Percentiles rank a stretch among this genome's conserved stretches.
phyloP scores from a whole-genome alignment of 2,329 filamentous ascomycete species.

The Sporothrix variecibatus region DNA sequence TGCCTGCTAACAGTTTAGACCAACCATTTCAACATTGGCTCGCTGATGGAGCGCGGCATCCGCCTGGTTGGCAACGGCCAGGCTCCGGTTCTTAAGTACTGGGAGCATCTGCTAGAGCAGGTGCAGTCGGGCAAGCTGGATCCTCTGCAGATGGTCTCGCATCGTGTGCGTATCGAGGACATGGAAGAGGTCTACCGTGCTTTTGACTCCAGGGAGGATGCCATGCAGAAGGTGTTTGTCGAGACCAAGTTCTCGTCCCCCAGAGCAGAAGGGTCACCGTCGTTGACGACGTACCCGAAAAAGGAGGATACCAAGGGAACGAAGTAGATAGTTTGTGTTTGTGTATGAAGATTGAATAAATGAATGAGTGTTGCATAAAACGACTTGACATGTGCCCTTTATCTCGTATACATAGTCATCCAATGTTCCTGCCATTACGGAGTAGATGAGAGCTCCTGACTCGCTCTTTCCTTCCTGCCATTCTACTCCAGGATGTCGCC shows the following conservation, averaged over 20 bases:
- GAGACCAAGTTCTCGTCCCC: slow-evolving; percentile 60
- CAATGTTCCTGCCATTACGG: too few species aligned
- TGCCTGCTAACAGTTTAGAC: slow-evolving; percentile 47
- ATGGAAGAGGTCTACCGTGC: slow-evolving; percentile 65
- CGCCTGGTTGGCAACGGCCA: slow-evolving; percentile 70
- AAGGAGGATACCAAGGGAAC: background rate
- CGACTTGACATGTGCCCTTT: background rate
- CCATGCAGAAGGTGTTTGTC: slow-evolving; percentile 79
- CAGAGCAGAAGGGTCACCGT: slow-evolving; percentile 45
- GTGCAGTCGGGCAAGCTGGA: slow-evolving; percentile 71
- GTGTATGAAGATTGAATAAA: background rate
- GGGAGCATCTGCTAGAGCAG: slow-evolving; percentile 70
- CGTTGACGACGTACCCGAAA: slow-evolving; percentile 35
- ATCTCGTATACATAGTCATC: too few species aligned
- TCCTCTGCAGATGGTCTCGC: slow-evolving; percentile 77
- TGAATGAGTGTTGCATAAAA: background rate
- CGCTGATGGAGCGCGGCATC: slow-evolving; percentile 84
- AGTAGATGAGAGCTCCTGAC: background rate
- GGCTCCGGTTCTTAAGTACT: slow-evolving; percentile 79
- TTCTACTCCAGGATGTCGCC: background rate
- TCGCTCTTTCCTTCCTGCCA: background rate
- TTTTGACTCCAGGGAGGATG: slow-evolving; percentile 63
- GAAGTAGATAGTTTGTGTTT: background rate
- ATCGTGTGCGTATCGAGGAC: slow-evolving; percentile 74
- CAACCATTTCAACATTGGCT: slow-evolving; percentile 81